Conservation (phyloP, 306 rosid species). For the Cicer cuneatum region DNA sequence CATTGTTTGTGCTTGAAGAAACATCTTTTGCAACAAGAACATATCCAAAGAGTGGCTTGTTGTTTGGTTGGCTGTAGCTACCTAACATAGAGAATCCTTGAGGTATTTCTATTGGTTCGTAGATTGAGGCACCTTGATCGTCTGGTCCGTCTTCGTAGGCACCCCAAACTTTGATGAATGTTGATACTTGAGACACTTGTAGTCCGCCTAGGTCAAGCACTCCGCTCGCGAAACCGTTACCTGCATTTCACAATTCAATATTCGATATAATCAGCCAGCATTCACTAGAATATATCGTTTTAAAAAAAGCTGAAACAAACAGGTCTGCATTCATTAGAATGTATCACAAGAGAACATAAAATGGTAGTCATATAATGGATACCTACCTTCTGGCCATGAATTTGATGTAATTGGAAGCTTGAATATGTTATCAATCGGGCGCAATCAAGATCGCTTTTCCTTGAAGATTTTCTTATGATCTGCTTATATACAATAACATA, state of each 20-base stretch:
- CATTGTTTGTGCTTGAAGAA: constrained; percentile 5
- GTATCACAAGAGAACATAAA: neutral
- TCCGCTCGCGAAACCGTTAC: constrained; percentile 65
- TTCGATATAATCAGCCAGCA: neutral
- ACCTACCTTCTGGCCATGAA: constrained; percentile 63
- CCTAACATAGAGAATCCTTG: constrained; percentile 74
- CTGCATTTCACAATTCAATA: constrained; percentile 38
- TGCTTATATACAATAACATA: constrained; percentile 27
- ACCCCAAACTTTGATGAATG: constrained; percentile 69
- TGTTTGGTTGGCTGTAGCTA: constrained; percentile 69
- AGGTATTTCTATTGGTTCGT: constrained; percentile 73
- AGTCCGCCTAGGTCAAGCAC: constrained; percentile 71
- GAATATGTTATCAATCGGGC: constrained; percentile 62
- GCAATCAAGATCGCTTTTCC: constrained; percentile 30
- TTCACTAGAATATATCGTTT: neutral
- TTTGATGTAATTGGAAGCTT: constrained; percentile 62
- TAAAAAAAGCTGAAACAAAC: neutral
- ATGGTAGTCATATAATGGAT: neutral
- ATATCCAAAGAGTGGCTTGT: constrained; percentile 68
- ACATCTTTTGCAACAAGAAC: constrained; percentile 65
- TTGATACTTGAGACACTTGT: constrained; percentile 60
- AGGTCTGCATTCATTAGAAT: too few species aligned
- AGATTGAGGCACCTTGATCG: constrained; percentile 64
- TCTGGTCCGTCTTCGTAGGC: constrained; percentile 69
- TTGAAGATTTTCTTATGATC: constrained; percentile 37